Base-by-base conservation (phyloP, 306 rosid genomes). In the Nissolia schottii region DNA sequence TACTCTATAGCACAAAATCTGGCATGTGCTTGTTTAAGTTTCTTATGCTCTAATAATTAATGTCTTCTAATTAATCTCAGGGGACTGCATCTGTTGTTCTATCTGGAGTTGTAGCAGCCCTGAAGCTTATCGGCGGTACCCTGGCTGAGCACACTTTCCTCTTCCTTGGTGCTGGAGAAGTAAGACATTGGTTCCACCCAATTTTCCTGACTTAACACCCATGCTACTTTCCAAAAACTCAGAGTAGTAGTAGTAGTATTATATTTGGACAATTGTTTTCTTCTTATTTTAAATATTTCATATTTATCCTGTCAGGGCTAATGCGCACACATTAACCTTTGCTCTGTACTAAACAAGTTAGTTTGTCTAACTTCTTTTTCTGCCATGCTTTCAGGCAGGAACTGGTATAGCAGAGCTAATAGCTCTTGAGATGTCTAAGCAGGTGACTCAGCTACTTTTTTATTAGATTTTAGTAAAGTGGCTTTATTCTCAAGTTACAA, bases 81-180 rank as follows among this genome's bases (percentile, higher is more conserved):
- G 99, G 99, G 48, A 95, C 99, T 24, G 96, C 99, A 8, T 28
- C 97, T 62, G 99, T 95, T 43, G 99, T 95, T 81, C 92, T 95
- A 74, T 85, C 99, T 25, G 99, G 99, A 25, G 80, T 88, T 60
- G 96, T 95, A 75, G 88, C 99, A 19, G 92, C 99, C 11, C 72
- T 95, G 60, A 95, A 89, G 83, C 78, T 89, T 57, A 62, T 89
- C 7, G 92, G 97, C 1, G 99, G 97, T 64, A 60, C 80, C 61
- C 81, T 95, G 67, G 84, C 87, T 29, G 96, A 95, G 1, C 97
- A 95, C 50, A 89, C 35, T 51, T 88, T 89, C 85, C 85, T 95
- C 83, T 95, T 95, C 91, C 97, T 95, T 24, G 99, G 99, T 59
- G 99, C 99, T 43, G 99, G 99, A 57, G 99, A 95, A 65, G 86